Evolutionary conservation across 768 basidiomycete species (phyloP), one percentile per base, ranked within the genome.

Genomic region (Sistotremastrum suecicum): DNA sequence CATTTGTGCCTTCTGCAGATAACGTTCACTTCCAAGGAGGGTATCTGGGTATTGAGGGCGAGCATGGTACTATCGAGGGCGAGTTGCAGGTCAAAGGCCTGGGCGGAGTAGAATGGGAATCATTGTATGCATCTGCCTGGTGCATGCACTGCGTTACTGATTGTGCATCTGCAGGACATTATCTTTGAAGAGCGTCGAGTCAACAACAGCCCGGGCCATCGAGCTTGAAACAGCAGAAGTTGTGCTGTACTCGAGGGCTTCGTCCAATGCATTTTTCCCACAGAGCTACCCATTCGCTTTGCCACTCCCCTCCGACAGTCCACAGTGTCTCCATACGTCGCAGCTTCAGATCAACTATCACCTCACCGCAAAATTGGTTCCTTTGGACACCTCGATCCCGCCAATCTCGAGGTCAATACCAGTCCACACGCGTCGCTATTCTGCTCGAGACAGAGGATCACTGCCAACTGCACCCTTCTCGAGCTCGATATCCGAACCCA

Each of bases 1-100:
- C 88, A 50, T 80, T 92, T 49, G 66, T 79, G 8, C 88, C 89
- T 0, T 70, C 76, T 9, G 66, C 72, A 42, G 74, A 83, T 58
- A 69, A 77, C 20, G 66, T 83, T 46, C 74, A 78, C 59, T 92
- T 91, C 55, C 89, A 91, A 64, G 83, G 79, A 55, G 89, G 89
- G 7, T 86, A 74, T 58, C 68, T 91, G 5, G 89, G 89, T 43
- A 83, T 80, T 28, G 84, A 87, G 46, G 83, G 74, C 43, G 87
- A 89, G 60, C 72, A 70, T 48, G 84, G 87, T 9, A 80, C 84
- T 6, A 74, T 91, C 44, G 87, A 89, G 56, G 89, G 89, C 41
- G 88, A 90, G 58, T 68, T 91, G 11, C 88, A 90, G 58, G 67
- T 90, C 53, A 91, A 90, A 62, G 81, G 75, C 46, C 69, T 70